These are phyloP conservation scores for Yamadazyma atmosphaerica DNA, from an alignment of 1,139 yeast species.

Conservation along the genomic window DNA sequence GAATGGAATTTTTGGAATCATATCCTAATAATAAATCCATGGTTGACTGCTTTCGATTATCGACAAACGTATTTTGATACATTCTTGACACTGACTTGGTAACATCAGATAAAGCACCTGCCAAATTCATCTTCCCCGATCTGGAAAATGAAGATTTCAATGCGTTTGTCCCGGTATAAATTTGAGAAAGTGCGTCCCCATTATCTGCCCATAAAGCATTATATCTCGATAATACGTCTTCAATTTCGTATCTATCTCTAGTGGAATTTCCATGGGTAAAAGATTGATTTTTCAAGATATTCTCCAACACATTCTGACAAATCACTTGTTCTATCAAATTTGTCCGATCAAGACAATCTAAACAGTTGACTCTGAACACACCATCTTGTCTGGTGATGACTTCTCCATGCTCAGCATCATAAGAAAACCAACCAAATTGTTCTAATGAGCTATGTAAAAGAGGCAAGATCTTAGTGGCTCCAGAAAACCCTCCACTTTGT, in stretches of 20 bases:
- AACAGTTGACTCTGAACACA: slow-evolving; percentile 86
- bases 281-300: slow-evolving; percentile 57
- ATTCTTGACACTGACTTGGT: slow-evolving; percentile 93
- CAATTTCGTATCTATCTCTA: slow-evolving; percentile 24
- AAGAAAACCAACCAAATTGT: slow-evolving; percentile 79
- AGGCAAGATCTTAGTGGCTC: slow-evolving; percentile 73
- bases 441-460: slow-evolving; percentile 62
- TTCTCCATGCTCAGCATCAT: slow-evolving; percentile 49
- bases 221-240: slow-evolving; percentile 64
- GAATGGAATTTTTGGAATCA: slow-evolving; percentile 61
- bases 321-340: slow-evolving; percentile 90
- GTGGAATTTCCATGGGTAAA: slow-evolving; percentile 17
- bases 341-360: slow-evolving; percentile 94
- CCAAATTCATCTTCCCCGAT: slow-evolving; percentile 92
- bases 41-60: slow-evolving; percentile 82
- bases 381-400: slow-evolving; percentile 80
- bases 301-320: slow-evolving; percentile 57
- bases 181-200: slow-evolving; percentile 95
- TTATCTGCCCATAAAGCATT: slow-evolving; percentile 95
- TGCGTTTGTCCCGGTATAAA: slow-evolving; percentile 97
- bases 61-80: slow-evolving; percentile 95
- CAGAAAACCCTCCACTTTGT: slow-evolving; percentile 76
- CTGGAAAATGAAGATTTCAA: slow-evolving; percentile 91
- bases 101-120: slow-evolving; percentile 95
- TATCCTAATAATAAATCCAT: slow-evolving; percentile 87